phyloP scores from a whole-genome alignment of 2,329 filamentous ascomycete genomes.

The Scolecobasidium constrictum region DNA sequence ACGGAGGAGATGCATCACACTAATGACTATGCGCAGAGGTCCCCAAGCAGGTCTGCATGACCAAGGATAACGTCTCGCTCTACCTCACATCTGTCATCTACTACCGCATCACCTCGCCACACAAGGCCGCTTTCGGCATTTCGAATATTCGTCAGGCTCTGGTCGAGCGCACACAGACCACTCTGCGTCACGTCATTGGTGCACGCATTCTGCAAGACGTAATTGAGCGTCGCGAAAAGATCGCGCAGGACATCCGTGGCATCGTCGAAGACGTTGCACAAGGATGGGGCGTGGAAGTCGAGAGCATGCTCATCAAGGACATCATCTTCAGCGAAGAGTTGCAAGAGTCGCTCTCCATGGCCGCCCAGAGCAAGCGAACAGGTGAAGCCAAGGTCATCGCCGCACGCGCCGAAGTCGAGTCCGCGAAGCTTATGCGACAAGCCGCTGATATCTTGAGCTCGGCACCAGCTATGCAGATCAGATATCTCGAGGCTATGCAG shows the following conservation, averaged over 20 bases:
- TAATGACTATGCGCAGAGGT: constrained; percentile 48
- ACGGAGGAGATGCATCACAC: no score
- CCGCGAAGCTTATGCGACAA: constrained; percentile 80
- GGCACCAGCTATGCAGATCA: constrained; percentile 95
- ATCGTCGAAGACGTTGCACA: constrained; percentile 94
- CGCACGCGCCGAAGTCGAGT: constrained; percentile 91
- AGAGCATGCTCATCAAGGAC: constrained; percentile 99
- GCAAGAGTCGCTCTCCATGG: constrained; percentile 95
- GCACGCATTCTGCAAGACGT: constrained; percentile 94
- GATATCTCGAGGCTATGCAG: constrained; percentile 98
- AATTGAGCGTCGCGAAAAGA: constrained; percentile 94
- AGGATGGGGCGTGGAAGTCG: constrained; percentile 91
- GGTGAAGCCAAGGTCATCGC: constrained; percentile 98
- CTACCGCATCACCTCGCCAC: constrained; percentile 91
- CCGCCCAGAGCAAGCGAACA: constrained; percentile 94
- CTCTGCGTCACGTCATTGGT: constrained; percentile 90
- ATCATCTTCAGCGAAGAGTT: constrained; percentile 95
- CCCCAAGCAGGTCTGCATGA: constrained; percentile 95
- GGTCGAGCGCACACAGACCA: constrained; percentile 95
- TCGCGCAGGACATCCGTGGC: constrained; percentile 87
- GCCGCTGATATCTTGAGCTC: constrained; percentile 87
- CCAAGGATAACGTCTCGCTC: constrained; percentile 95
- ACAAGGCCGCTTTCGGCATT: constrained; percentile 96
- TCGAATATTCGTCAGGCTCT: constrained; percentile 90
- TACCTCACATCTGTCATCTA: constrained; percentile 96